phyloP scores from a whole-genome alignment of 108 stramenopile species.

The Skeletonema menzelii region DNA sequence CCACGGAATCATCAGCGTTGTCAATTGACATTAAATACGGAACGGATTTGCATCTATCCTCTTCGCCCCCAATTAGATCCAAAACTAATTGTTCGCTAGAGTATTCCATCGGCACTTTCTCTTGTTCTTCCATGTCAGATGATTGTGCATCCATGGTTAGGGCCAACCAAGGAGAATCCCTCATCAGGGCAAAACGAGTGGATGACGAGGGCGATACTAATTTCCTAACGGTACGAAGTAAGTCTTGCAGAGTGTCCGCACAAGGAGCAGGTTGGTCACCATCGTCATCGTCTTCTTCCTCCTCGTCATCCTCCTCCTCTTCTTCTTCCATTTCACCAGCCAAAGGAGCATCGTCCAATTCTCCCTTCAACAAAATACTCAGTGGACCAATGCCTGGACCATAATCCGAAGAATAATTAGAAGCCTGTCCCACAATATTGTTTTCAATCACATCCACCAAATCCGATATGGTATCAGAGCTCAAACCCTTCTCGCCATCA shows the following conservation, averaged over 20 bases:
- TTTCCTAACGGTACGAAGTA: slow-evolving; percentile 52
- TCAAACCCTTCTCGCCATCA: slow-evolving; percentile 29
- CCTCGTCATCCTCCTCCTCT: slow-evolving; percentile 54
- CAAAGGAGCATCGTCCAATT: slow-evolving; percentile 38
- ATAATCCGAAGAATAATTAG: slow-evolving; percentile 59
- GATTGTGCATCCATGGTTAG: slow-evolving; percentile 27
- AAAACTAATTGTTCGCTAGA: slow-evolving; percentile 44
- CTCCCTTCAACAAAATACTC: slow-evolving; percentile 63
- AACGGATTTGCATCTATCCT: slow-evolving; percentile 49
- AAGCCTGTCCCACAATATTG: slow-evolving; percentile 16
- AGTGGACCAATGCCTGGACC: slow-evolving; percentile 62
- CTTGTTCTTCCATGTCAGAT: slow-evolving; percentile 13
- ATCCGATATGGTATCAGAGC: slow-evolving; percentile 1
- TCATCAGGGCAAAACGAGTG: slow-evolving; percentile 57
- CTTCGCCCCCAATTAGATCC: slow-evolving; percentile 44
- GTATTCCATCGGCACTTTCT: slow-evolving; percentile 36
- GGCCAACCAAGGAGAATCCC: slow-evolving; percentile 75
- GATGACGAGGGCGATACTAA: slow-evolving; percentile 14
- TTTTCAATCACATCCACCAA: slow-evolving; percentile 37
- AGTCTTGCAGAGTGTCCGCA: slow-evolving; percentile 81
- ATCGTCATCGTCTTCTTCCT: slow-evolving; percentile 65
- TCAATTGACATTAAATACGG: slow-evolving; percentile 48
- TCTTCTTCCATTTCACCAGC: slow-evolving; percentile 60
- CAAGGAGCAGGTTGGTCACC: slow-evolving; percentile 58
- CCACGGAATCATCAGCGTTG: slow-evolving; percentile 1